These are phyloP conservation scores for Chlamydomonas reinhardtii DNA, from an alignment of 163 green algal species.

Conservation along the genomic window DNA sequence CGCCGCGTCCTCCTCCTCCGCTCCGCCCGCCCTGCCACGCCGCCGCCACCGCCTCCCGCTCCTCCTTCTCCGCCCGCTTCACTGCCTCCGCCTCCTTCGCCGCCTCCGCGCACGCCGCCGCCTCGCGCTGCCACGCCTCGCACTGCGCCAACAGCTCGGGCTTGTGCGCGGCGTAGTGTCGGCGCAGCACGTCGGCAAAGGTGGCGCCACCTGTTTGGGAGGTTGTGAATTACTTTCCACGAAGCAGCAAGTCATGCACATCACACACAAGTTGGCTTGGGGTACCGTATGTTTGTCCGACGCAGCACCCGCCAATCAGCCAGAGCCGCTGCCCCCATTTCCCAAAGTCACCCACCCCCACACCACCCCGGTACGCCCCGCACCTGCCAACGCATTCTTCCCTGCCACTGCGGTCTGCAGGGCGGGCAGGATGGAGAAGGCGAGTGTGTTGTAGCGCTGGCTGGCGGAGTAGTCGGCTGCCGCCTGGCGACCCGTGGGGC, in stretches of 20 bases:
- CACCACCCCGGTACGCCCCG: background rate
- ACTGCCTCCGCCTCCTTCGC: background rate
- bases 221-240: too few relatives aligned
- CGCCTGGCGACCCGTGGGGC: background rate
- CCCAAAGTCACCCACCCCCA: too few relatives aligned
- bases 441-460: slow-evolving; percentile 61
- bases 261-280: too few relatives aligned
- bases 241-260: too few relatives aligned
- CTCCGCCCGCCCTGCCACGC: too few relatives aligned
- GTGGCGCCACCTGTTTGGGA: slow-evolving; percentile 6
- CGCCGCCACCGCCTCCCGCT: background rate
- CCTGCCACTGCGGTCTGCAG: slow-evolving; percentile 29
- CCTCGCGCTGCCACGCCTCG: background rate
- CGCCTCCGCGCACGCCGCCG: background rate
- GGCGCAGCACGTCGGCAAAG: slow-evolving; percentile 21
- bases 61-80: background rate
- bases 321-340: too few relatives aligned
- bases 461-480: slow-evolving; percentile 48
- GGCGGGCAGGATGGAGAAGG: slow-evolving; percentile 64
- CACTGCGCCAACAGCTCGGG: slow-evolving; percentile 16
- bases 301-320: too few relatives aligned
- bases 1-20: too few relatives aligned
- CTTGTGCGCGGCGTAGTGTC: slow-evolving; percentile 9
- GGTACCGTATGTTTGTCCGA: too few relatives aligned
- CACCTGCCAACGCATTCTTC: background rate